A percentile compares a stretch with the other conserved stretches of the same genome.
These are phyloP conservation scores for Hippophae gyantsensis DNA, from an alignment of 306 rosid species.

Conservation along the genomic window DNA sequence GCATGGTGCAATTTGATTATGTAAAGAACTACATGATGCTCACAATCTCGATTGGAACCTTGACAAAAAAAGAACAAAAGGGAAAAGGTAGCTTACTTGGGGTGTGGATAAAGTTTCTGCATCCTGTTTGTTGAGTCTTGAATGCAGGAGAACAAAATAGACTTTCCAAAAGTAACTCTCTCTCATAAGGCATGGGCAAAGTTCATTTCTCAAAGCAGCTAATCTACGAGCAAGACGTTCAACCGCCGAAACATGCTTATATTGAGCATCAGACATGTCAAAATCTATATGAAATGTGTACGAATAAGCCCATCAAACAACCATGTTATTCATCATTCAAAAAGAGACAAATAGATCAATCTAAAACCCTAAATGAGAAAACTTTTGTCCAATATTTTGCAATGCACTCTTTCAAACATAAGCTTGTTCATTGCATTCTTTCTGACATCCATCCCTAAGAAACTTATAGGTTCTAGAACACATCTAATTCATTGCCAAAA, in stretches of 20 bases:
- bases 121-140: conserved; percentile 77
- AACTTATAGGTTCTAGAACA: too few species aligned
- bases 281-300: conserved; percentile 52
- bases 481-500: too few species aligned
- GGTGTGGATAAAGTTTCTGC: conserved; percentile 67
- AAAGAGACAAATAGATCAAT: too few species aligned
- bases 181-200: conserved; percentile 94
- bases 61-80: background rate
- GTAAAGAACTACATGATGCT: background rate
- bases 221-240: conserved; percentile 78
- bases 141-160: conserved; percentile 86
- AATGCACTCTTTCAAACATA: too few species aligned
- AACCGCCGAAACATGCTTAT: conserved; percentile 55
- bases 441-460: too few species aligned
- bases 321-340: too few species aligned
- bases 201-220: conserved; percentile 89
- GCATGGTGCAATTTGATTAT: background rate
- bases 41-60: background rate
- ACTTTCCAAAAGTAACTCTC: conserved; percentile 95
- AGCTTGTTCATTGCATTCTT: too few species aligned
- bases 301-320: conserved; percentile 4
- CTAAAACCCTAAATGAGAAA: too few species aligned
- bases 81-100: conserved; percentile 46
- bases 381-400: too few species aligned
- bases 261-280: conserved; percentile 72